Evolutionary conservation across 1,284 basidiomycete species (phyloP), one percentile per base, ranked within the genome.

Genomic region (Ceraceosorus guamensis): DNA sequence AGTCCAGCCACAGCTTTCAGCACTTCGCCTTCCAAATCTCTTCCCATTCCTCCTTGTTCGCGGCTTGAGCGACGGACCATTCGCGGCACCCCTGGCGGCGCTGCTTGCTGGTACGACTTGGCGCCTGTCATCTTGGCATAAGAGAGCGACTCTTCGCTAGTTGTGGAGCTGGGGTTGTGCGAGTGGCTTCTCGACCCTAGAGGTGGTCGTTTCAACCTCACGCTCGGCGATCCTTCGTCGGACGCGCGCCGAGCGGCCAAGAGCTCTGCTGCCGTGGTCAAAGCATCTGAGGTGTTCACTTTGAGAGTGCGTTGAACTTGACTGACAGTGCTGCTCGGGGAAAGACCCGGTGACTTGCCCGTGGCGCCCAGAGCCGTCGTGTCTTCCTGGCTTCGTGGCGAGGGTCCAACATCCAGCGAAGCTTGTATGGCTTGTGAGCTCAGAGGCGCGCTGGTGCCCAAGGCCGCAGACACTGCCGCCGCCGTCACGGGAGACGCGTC

Each of bases 31-130:
- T 67, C 65, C 13, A 72, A 58, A 43, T 72, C 70, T 18, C 68
- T 53, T n/a, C 70, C 70, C 44, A 72, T 49, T 2, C 70, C 70
- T 3, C 63, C 70, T 49, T 72, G 70, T 48, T 66, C 68, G 37
- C 70, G 60, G 37, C 59, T 63, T 11, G 65, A 65, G 0, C 66
- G 48, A n/a, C 68, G 57, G 24, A 71, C 58, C n/a, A 46, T 8
- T 3, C 24, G 24, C 24, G 24, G 24, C 24, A 24, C 24, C 24
- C 24, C 24, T 24, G 24, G 24, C 35, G 44, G n/a, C 11, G 54
- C 39, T 16, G 39, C 39, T 8, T 34, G 10, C 31, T 8, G 5
- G 33, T 56, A 50, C 31, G 54, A 56, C 18, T 32, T 30, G 35
- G 49, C 52, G 34, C 54, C 24, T 2, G 54, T 48, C 3, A 18